A percentile compares a stretch with the other conserved stretches of the same genome.
Evolutionary conservation across 1,139 yeast species (phyloP).

Genomic region (Taphrina pruni): DNA sequence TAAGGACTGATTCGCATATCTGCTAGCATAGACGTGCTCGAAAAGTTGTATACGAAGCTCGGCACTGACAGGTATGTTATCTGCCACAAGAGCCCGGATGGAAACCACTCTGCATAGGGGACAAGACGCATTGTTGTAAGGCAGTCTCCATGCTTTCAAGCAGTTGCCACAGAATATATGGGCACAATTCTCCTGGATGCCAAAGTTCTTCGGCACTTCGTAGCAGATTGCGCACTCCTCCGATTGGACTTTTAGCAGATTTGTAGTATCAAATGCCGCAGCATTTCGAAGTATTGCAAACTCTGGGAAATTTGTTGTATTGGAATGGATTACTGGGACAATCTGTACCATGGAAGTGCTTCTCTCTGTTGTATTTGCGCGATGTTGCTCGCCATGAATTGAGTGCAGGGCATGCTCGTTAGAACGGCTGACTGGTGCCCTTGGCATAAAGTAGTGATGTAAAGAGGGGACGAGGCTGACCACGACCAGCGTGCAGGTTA

Average conservation of each 20-base stretch:
- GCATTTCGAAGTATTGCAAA: too few species aligned
- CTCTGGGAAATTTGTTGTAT: too few species aligned
- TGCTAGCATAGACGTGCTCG: conserved; percentile 1
- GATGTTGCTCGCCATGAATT: too few species aligned
- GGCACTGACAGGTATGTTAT: background rate
- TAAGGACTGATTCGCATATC: background rate
- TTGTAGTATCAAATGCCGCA: background rate
- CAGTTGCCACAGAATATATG: conserved; percentile 8
- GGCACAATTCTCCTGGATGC: conserved; percentile 11
- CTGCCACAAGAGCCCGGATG: background rate
- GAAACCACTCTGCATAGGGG: background rate
- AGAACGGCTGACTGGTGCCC: too few species aligned
- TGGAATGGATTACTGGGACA: too few species aligned
- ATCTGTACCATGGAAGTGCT: too few species aligned
- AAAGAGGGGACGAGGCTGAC: background rate
- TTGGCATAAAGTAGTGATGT: too few species aligned
- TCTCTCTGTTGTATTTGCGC: too few species aligned
- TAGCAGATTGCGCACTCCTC: conserved; percentile 21
- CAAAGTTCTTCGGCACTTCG: background rate
- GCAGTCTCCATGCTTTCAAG: conserved; percentile 11
- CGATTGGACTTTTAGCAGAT: background rate
- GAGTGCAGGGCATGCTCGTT: too few species aligned
- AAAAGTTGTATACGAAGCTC: background rate
- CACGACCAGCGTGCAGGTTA: background rate
- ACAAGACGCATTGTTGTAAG: conserved; percentile 1